Percentiles rank a stretch among this genome's conserved stretches.
These are phyloP conservation scores for Gonapodya prolifera DNA, from an alignment of 192 early-diverging fungal species.

Conservation along the genomic window DNA sequence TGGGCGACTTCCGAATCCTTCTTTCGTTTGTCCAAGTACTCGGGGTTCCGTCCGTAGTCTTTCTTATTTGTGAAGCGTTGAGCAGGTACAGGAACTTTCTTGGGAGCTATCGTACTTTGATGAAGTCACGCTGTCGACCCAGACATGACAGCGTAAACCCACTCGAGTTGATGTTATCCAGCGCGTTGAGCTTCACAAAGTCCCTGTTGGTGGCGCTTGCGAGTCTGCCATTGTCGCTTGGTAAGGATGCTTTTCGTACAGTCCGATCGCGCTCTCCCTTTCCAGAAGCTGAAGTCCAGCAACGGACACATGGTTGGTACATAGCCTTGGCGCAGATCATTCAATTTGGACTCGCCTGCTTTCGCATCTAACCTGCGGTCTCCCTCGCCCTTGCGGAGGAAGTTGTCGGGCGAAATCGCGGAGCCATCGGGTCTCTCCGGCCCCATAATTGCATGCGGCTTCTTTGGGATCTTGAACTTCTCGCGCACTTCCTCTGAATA, in stretches of 20 bases:
- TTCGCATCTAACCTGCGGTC: slow-evolving; percentile 11
- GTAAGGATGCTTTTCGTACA: slow-evolving; percentile 32
- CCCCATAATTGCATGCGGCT: slow-evolving; percentile 38
- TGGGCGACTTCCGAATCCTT: slow-evolving; percentile 10
- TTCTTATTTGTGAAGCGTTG: slow-evolving; percentile 25
- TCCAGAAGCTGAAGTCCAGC: slow-evolving; percentile 8
- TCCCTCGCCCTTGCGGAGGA: slow-evolving; percentile 34
- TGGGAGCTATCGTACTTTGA: not conserved
- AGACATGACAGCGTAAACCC: not conserved
- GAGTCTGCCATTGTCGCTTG: slow-evolving; percentile 18
- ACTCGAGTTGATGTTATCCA: slow-evolving; percentile 45
- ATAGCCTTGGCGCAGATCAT: not conserved
- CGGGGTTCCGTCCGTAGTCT: slow-evolving; percentile 31
- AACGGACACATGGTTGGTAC: not conserved
- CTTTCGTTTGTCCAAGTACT: slow-evolving; percentile 21
- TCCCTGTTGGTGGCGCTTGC: slow-evolving; percentile 25
- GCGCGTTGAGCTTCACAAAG: slow-evolving; percentile 34
- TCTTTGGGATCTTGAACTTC: slow-evolving; percentile 24
- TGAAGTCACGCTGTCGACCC: not conserved
- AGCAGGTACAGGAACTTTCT: slow-evolving; percentile 3
- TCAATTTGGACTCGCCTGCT: slow-evolving; percentile 2
- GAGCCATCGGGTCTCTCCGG: slow-evolving; percentile 18
- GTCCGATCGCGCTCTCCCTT: slow-evolving; percentile 22
- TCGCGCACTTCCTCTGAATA: slow-evolving; percentile 27
- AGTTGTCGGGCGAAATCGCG: slow-evolving; percentile 20